A percentile compares a stretch with the other conserved stretches of the same genome.
Evolutionary conservation across 495 filamentous ascomycete genomes (phyloP).

Genomic region (Xanthoparmelia taractica): DNA sequence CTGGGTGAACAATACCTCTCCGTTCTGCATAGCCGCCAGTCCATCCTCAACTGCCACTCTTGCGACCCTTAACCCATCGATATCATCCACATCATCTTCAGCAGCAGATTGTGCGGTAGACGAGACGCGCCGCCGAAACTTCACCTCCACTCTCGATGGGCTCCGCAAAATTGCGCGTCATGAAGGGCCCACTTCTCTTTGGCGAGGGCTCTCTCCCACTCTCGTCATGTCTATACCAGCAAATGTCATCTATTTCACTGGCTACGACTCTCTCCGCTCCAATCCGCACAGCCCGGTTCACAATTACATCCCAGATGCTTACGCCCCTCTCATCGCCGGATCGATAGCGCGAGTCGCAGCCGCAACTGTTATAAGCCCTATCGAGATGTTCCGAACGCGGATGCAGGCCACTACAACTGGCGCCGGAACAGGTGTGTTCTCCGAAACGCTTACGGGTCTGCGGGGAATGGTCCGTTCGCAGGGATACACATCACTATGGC

Average conservation of each 20-base stretch:
- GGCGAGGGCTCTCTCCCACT: constrained; percentile 88
- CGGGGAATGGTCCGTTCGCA: constrained; percentile 66
- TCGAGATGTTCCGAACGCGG: constrained; percentile 91
- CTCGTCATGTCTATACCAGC: constrained; percentile 88
- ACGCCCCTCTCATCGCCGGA: constrained; percentile 75
- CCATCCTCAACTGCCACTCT: constrained; percentile 30
- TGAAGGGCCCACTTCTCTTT: constrained; percentile 78
- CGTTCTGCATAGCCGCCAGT: constrained; percentile 64
- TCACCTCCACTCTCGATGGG: constrained; percentile 86
- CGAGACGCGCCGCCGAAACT: constrained; percentile 70
- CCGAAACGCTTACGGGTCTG: constrained; percentile 65
- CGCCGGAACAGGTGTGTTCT: constrained; percentile 52
- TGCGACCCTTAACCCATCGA: constrained; percentile 30
- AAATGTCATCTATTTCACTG: constrained; percentile 98
- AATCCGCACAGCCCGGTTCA: constrained; percentile 62
- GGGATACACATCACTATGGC: constrained; percentile 80
- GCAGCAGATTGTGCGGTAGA: constrained; percentile 74
- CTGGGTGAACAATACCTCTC: constrained; percentile 80
- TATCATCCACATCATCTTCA: constrained; percentile 30
- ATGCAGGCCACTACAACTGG: constrained; percentile 69
- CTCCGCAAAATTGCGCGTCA: constrained; percentile 93
- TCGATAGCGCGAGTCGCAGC: constrained; percentile 68
- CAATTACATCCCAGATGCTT: constrained; percentile 50
- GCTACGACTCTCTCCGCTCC: constrained; percentile 88
- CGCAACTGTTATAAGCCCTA: constrained; percentile 74